Percentiles rank a stretch among this genome's conserved stretches.
These are phyloP conservation scores for Fagus sylvatica DNA, from an alignment of 306 rosid genomes.

Conservation along the genomic window DNA sequence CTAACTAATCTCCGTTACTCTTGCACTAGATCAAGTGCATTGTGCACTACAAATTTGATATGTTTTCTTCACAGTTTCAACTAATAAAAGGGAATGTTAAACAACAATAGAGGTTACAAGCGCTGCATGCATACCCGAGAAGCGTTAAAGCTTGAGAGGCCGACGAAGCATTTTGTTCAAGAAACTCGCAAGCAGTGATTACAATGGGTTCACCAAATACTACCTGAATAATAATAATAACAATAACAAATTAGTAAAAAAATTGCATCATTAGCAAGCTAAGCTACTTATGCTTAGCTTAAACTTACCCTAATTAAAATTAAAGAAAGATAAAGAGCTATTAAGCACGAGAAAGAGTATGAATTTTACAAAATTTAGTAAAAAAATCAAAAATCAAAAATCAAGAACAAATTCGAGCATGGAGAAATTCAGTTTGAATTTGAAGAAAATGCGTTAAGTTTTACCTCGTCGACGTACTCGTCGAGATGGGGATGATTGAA, in stretches of 20 bases:
- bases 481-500: conserved; percentile 90
- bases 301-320: no score
- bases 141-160: conserved; percentile 80
- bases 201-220: conserved; percentile 82
- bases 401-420: background rate
- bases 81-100: background rate
- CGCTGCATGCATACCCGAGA: conserved; percentile 60
- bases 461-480: conserved; percentile 97
- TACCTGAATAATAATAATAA: conserved; percentile 47
- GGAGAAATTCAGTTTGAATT: background rate
- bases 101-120: background rate
- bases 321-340: background rate
- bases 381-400: background rate
- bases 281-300: no score
- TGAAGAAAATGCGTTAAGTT: no score
- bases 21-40: no score
- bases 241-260: conserved; percentile 1
- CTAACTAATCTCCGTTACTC: no score
- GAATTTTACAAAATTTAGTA: background rate
- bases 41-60: background rate
- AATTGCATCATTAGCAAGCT: no score
- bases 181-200: conserved; percentile 90
- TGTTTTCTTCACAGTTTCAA: background rate
- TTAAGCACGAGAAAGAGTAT: background rate
- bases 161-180: conserved; percentile 85